Percentiles rank a stretch among this genome's conserved stretches.
phyloP scores from a whole-genome alignment of 192 early-diverging fungal genomes.

The Podila epigama region DNA sequence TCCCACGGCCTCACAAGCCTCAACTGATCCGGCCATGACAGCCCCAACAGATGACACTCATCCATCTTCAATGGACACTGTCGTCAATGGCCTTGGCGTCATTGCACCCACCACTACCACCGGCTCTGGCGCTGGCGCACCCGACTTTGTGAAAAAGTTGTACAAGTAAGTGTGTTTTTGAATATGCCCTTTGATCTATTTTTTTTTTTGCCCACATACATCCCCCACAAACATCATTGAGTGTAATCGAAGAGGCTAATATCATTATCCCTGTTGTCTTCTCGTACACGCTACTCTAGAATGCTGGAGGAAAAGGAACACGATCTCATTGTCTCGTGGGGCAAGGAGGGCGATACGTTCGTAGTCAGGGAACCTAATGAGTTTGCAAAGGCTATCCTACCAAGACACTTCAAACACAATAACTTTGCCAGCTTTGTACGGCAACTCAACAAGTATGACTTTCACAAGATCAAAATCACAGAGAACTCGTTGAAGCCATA shows the following conservation, averaged over 20 bases:
- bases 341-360: slow-evolving; percentile 67
- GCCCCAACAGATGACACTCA: slow-evolving; percentile 2
- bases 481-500: slow-evolving; percentile 44
- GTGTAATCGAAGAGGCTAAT: no score
- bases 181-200: no score
- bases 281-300: slow-evolving; percentile 49
- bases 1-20: slow-evolving; percentile 28
- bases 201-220: no score
- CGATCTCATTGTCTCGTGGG: slow-evolving; percentile 68
- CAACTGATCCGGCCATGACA: slow-evolving; percentile 6
- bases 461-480: slow-evolving; percentile 66
- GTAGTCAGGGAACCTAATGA: slow-evolving; percentile 74
- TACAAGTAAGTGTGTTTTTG: slow-evolving; percentile 52
- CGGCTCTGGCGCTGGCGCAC: slow-evolving; percentile 50
- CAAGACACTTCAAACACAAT: slow-evolving; percentile 66
- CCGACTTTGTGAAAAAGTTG: slow-evolving; percentile 72
- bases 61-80: background rate
- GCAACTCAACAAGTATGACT: slow-evolving; percentile 73
- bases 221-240: no score
- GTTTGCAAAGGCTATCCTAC: slow-evolving; percentile 61
- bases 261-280: background rate
- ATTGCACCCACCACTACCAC: background rate
- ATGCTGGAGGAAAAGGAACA: slow-evolving; percentile 77
- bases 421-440: slow-evolving; percentile 62
- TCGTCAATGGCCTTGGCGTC: background rate